Evolutionary conservation across 805 yeast genomes (phyloP).

Genomic region (Blastobotrys robertii): DNA sequence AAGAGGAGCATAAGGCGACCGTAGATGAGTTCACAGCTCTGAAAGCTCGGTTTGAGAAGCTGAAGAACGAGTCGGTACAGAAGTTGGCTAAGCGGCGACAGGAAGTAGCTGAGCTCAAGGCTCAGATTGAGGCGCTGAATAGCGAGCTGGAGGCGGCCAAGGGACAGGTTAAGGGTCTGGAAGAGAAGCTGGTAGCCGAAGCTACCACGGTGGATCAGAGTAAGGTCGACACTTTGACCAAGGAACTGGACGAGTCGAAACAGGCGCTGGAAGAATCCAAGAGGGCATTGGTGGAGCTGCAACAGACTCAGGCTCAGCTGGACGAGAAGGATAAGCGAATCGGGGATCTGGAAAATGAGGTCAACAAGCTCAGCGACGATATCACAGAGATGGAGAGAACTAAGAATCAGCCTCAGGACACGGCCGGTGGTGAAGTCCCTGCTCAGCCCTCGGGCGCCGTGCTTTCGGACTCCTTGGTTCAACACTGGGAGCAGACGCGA

Average conservation of each 20-base stretch:
- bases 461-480: neutral
- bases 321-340: constrained; percentile 18
- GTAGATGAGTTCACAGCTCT: constrained; percentile 7
- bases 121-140: constrained; percentile 5
- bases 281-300: constrained; percentile 4
- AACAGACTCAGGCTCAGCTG: neutral
- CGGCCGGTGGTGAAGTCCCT: neutral
- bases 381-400: constrained; percentile 15
- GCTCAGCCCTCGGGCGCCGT: neutral
- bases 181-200: constrained; percentile 5
- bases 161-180: constrained; percentile 5
- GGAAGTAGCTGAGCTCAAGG: constrained; percentile 8
- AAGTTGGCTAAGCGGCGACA: constrained; percentile 17
- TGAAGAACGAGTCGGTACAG: constrained; percentile 19
- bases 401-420: neutral
- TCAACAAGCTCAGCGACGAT: constrained; percentile 21
- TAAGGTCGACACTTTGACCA: neutral
- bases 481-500: constrained; percentile 1
- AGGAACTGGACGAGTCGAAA: constrained; percentile 7
- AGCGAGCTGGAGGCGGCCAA: constrained; percentile 5
- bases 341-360: constrained; percentile 25
- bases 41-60: constrained; percentile 10
- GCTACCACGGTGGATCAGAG: neutral
- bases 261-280: constrained; percentile 19
- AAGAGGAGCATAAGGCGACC: constrained; percentile 7